Evolutionary conservation across 345 rosid species (phyloP).

Genomic region (Raphanus raphanistrum): DNA sequence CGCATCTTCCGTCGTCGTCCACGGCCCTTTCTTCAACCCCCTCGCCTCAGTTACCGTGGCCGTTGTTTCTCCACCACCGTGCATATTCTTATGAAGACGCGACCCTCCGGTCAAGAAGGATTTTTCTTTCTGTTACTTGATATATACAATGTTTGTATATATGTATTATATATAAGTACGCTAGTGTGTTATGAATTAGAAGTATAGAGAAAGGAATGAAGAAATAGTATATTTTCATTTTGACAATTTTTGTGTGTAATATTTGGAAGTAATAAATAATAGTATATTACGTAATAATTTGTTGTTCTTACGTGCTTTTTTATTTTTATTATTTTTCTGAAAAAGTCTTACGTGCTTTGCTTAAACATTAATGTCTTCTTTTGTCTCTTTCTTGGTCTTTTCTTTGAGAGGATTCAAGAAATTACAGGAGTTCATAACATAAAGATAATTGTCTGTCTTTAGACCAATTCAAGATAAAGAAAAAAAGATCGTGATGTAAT

Average conservation of each 20-base stretch:
- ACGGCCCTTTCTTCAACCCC: slow-evolving; percentile 80
- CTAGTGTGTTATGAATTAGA: slow-evolving; percentile 8
- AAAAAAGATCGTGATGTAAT: not conserved
- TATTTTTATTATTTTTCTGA: too few relatives aligned
- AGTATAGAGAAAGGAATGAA: slow-evolving; percentile 7
- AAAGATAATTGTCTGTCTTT: slow-evolving; percentile 25
- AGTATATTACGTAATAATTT: slow-evolving; percentile 35
- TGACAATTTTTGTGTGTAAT: slow-evolving; percentile 27
- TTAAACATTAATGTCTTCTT: slow-evolving; percentile 27
- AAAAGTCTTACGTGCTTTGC: slow-evolving; percentile 27
- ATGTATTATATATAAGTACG: slow-evolving; percentile 28
- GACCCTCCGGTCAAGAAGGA: slow-evolving; percentile 36
- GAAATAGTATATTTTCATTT: not conserved
- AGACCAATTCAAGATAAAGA: not conserved
- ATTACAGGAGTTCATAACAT: slow-evolving; percentile 14
- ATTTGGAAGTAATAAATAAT: slow-evolving; percentile 15
- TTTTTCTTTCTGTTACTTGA: slow-evolving; percentile 21
- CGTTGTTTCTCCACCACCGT: slow-evolving; percentile 18
- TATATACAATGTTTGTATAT: slow-evolving; percentile 30
- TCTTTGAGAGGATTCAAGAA: not conserved
- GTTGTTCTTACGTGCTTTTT: too few relatives aligned
- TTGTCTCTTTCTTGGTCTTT: slow-evolving; percentile 31
- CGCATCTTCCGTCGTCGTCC: slow-evolving; percentile 76
- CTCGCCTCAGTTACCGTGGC: slow-evolving; percentile 14
- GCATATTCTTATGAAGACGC: slow-evolving; percentile 34